Evolutionary conservation across 2,329 filamentous ascomycete species (phyloP).

Genomic region (Penicillium olsonii): DNA sequence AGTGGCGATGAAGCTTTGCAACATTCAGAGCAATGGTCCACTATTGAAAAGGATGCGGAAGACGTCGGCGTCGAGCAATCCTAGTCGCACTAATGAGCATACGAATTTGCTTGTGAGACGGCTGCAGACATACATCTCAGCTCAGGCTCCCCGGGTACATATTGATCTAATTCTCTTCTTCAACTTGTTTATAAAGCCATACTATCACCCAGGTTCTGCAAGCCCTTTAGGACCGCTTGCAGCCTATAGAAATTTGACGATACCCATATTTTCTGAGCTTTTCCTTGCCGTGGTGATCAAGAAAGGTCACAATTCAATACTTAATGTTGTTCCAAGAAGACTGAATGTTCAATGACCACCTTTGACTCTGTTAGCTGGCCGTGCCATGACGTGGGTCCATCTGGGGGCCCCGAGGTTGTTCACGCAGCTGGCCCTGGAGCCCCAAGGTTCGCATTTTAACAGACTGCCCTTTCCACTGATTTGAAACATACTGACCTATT

Average conservation of each 20-base stretch:
- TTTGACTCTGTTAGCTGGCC: too few relatives aligned
- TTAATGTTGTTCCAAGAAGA: too few relatives aligned
- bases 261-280: constrained; percentile 12
- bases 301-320: not conserved
- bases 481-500: too few relatives aligned
- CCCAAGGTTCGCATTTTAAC: too few relatives aligned
- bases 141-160: not conserved
- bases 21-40: constrained; percentile 41
- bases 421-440: too few relatives aligned
- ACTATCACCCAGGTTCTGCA: not conserved
- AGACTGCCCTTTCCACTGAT: not conserved
- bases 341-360: too few relatives aligned
- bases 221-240: not conserved
- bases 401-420: too few relatives aligned
- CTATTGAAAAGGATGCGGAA: constrained; percentile 33
- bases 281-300: not conserved
- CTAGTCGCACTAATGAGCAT: not conserved
- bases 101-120: not conserved
- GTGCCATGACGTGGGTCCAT: too few relatives aligned
- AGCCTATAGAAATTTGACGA: constrained; percentile 13
- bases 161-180: not conserved
- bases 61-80: constrained; percentile 12
- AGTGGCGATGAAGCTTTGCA: constrained; percentile 36
- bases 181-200: constrained; percentile 8
- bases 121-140: not conserved